A percentile compares a stretch with the other conserved stretches of the same genome.
These are phyloP conservation scores for Marasmius tenuissimus DNA, from an alignment of 1,284 basidiomycete species.

Conservation along the genomic window DNA sequence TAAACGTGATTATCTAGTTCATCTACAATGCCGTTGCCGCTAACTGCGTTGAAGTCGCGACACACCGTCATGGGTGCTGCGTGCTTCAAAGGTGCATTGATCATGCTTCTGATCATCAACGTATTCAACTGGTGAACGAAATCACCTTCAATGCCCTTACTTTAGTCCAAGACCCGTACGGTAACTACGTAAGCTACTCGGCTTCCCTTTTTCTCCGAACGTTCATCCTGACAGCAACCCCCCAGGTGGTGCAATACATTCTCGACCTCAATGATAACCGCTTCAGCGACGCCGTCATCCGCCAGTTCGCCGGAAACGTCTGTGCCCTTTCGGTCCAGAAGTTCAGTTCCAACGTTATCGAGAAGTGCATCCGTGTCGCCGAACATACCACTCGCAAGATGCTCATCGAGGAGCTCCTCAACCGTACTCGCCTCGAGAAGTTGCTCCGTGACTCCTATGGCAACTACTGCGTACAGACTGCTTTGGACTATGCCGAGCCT, in stretches of 20 bases:
- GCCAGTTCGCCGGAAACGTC: slow-evolving; percentile 97
- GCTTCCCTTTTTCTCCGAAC: not conserved
- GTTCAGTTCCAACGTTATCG: slow-evolving; percentile 95
- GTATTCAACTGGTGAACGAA: slow-evolving; percentile 96
- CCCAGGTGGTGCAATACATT: slow-evolving; percentile 92
- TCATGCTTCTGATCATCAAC: slow-evolving; percentile 94
- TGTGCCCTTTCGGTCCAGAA: slow-evolving; percentile 98
- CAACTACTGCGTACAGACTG: slow-evolving; percentile 96
- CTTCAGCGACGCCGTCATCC: slow-evolving; percentile 96
- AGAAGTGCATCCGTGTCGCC: slow-evolving; percentile 98
- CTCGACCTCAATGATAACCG: slow-evolving; percentile 97
- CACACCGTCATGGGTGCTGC: slow-evolving; percentile 98
- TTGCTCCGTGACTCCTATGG: slow-evolving; percentile 93
- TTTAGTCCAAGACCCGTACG: slow-evolving; percentile 98
- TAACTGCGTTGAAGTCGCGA: slow-evolving; percentile 99
- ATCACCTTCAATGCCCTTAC: slow-evolving; percentile 99
- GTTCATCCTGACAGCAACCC: slow-evolving; percentile 1
- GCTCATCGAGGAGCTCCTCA: slow-evolving; percentile 94
- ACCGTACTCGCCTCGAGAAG: slow-evolving; percentile 94
- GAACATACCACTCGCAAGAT: slow-evolving; percentile 93
- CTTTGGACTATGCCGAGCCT: slow-evolving; percentile 93
- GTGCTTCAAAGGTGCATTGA: slow-evolving; percentile 99
- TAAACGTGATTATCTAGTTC: slow-evolving; percentile 55
- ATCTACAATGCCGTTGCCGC: slow-evolving; percentile 99
- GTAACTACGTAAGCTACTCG: slow-evolving; percentile 76